phyloP scores from a whole-genome alignment of 2,329 filamentous ascomycete genomes.

The Xylaria sp. region DNA sequence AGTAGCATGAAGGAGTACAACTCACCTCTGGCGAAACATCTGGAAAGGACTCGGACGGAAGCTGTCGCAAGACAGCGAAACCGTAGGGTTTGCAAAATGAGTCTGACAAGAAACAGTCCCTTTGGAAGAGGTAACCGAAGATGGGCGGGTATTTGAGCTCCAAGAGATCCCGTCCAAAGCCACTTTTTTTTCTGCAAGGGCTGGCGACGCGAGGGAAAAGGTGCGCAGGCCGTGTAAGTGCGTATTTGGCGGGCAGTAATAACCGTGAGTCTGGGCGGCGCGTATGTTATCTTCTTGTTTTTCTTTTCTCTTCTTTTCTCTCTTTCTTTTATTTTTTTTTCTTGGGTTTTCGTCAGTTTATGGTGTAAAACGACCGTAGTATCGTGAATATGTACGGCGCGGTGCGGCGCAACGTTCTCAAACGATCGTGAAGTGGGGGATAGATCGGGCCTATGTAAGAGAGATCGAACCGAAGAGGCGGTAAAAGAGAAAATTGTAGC shows the following conservation, averaged over 20 bases:
- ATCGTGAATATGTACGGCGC: slow-evolving; percentile 22
- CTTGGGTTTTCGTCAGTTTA: slow-evolving; percentile 19
- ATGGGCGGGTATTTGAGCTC: slow-evolving; percentile 16
- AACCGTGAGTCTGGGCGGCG: not conserved
- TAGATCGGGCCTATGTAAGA: slow-evolving; percentile 24
- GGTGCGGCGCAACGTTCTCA: slow-evolving; percentile 19
- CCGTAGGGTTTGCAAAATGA: slow-evolving; percentile 28
- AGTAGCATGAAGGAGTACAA: slow-evolving; percentile 7
- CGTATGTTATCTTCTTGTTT: slow-evolving; percentile 10
- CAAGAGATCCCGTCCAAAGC: slow-evolving; percentile 4
- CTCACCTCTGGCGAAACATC: slow-evolving; percentile 40
- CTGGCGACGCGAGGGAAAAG: slow-evolving; percentile 8
- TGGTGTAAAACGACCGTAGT: slow-evolving; percentile 24
- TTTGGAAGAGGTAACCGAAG: slow-evolving; percentile 11
- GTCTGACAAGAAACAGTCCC: slow-evolving; percentile 8
- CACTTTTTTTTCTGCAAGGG: slow-evolving; percentile 4
- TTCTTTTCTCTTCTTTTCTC: slow-evolving; percentile 15
- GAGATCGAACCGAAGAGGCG: slow-evolving; percentile 24
- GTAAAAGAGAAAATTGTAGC: slow-evolving; percentile 22
- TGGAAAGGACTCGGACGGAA: slow-evolving; percentile 25
- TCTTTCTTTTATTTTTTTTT: slow-evolving; percentile 8
- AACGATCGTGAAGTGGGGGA: slow-evolving; percentile 27
- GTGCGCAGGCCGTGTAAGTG: slow-evolving; percentile 17
- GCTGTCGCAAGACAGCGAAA: slow-evolving; percentile 37
- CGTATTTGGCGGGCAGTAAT: not conserved